Conservation (phyloP, 352 stramenopile species). For the Phytophthora parvispora region DNA sequence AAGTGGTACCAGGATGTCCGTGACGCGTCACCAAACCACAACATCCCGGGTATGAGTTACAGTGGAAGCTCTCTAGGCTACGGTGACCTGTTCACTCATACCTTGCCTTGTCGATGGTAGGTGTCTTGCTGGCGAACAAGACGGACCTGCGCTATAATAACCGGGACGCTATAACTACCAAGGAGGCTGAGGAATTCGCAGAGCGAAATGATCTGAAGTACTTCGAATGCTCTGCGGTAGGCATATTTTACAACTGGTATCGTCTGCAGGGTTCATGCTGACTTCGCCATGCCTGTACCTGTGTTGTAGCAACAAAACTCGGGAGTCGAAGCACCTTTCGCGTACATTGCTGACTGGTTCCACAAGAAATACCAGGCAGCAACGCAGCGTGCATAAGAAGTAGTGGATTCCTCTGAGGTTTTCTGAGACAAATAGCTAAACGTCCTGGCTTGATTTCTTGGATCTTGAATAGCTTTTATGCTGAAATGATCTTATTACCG, state of each 20-base stretch:
- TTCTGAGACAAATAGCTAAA: background rate
- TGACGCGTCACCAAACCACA: conserved; percentile 78
- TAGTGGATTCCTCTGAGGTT: background rate
- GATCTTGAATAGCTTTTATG: too few relatives aligned
- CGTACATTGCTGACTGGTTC: conserved; percentile 86
- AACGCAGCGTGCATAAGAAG: conserved; percentile 56
- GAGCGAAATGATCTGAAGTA: conserved; percentile 85
- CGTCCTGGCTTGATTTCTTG: too few relatives aligned
- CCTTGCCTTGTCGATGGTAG: conserved; percentile 23
- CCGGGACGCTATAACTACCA: conserved; percentile 72
- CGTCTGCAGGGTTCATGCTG: background rate
- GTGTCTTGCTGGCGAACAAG: conserved; percentile 84
- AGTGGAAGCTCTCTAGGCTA: background rate
- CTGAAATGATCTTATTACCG: too few relatives aligned
- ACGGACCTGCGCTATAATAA: conserved; percentile 84
- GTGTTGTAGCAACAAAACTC: conserved; percentile 84
- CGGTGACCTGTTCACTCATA: background rate
- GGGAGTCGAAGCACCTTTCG: conserved; percentile 79
- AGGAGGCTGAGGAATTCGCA: conserved; percentile 78
- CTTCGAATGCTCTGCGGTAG: conserved; percentile 84
- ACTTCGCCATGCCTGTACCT: background rate
- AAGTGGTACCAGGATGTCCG: conserved; percentile 89
- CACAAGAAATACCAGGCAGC: conserved; percentile 87
- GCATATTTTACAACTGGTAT: background rate
- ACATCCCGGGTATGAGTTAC: conserved; percentile 62